These are phyloP conservation scores for Arctium lappa DNA, from an alignment of 129 eudicot genomes.

Conservation along the genomic window DNA sequence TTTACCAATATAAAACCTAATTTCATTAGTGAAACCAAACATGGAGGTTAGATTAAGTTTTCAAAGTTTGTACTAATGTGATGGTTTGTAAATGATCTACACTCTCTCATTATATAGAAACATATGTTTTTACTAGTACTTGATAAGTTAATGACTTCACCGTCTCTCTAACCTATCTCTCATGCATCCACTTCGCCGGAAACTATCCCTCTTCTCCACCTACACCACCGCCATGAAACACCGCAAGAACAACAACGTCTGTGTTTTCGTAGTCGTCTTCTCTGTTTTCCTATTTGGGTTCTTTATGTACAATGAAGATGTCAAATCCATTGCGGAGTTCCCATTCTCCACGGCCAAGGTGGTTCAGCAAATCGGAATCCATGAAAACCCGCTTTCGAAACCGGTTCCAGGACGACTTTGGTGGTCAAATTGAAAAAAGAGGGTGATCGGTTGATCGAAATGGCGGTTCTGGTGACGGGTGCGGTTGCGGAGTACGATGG, in stretches of 20 bases:
- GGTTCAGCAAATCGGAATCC: not conserved
- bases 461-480: constrained; percentile 28
- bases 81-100: no score
- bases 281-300: constrained; percentile 78
- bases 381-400: not conserved
- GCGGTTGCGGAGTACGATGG: constrained; percentile 49
- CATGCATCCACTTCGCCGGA: constrained; percentile 78
- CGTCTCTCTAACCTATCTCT: constrained; percentile 6
- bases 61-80: no score
- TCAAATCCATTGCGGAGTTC: constrained; percentile 83
- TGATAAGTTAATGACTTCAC: not conserved
- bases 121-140: no score
- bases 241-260: constrained; percentile 59
- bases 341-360: constrained; percentile 55
- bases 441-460: constrained; percentile 36
- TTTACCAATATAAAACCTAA: no score
- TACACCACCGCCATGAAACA: constrained; percentile 55
- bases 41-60: no score
- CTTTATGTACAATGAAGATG: constrained; percentile 91
- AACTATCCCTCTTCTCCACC: constrained; percentile 45
- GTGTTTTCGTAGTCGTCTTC: constrained; percentile 61
- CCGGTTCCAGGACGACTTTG: constrained; percentile 37
- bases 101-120: no score
- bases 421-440: constrained; percentile 44
- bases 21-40: no score